These are phyloP conservation scores for Klebsormidium nitens DNA, from an alignment of 139 green algal genomes.

Conservation along the genomic window DNA sequence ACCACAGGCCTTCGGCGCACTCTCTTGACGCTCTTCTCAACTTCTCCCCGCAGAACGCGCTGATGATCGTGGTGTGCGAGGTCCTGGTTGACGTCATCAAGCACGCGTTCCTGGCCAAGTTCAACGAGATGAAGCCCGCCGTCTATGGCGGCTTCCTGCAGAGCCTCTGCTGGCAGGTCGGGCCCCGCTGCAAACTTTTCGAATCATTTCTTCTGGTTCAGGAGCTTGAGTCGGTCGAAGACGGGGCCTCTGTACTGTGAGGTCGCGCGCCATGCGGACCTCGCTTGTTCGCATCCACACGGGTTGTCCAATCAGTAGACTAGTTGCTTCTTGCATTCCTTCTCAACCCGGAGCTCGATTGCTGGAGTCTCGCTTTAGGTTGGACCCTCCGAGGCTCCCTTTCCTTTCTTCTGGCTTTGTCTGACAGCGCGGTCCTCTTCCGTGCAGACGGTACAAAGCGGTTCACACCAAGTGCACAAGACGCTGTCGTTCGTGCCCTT, in stretches of 20 bases:
- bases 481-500: conserved; percentile 32
- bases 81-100: conserved; percentile 53
- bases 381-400: neutral
- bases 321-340: neutral
- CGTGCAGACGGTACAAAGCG: conserved; percentile 24
- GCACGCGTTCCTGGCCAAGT: conserved; percentile 54
- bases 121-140: conserved; percentile 48
- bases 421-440: too few species aligned
- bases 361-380: neutral
- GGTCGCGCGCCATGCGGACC: neutral
- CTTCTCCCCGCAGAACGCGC: conserved; percentile 17
- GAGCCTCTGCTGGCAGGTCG: conserved; percentile 40
- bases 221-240: too few species aligned
- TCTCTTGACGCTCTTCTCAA: too few species aligned
- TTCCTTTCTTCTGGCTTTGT: conserved; percentile 1
- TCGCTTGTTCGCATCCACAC: neutral
- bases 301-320: conserved; percentile 1
- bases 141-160: conserved; percentile 44
- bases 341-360: neutral
- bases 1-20: too few species aligned
- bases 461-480: conserved; percentile 15
- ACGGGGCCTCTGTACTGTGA: neutral
- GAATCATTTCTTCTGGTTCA: too few species aligned
- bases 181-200: too few species aligned
- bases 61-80: conserved; percentile 38